Evolutionary conservation across 2,329 filamentous ascomycete genomes (phyloP).

Genomic region (Furcasterigmium furcatum): DNA sequence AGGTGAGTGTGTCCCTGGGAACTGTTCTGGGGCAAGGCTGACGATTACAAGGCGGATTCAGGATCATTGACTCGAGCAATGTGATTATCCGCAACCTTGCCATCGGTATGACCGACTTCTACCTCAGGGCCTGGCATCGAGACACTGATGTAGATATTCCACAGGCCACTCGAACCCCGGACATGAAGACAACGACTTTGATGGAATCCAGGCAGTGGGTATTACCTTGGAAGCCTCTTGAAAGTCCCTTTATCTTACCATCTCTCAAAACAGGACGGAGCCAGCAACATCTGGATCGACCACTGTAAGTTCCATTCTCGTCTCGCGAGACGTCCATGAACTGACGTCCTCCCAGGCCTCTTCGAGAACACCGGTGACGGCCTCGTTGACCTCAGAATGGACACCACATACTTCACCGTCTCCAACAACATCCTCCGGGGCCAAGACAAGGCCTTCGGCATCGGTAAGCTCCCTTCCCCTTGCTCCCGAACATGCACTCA

Average conservation of each 20-base stretch:
- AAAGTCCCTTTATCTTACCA: no score
- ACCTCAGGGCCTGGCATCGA: no score
- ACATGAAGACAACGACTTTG: no score
- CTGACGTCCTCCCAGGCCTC: background rate
- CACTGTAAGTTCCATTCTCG: constrained; percentile 4
- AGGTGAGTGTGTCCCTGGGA: background rate
- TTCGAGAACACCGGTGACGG: constrained; percentile 11
- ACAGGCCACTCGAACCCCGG: no score
- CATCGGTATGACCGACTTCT: constrained; percentile 7
- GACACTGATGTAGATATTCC: no score
- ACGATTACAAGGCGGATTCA: constrained; percentile 8
- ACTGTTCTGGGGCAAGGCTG: background rate
- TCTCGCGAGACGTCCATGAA: no score
- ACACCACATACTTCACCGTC: constrained; percentile 14
- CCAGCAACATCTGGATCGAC: constrained; percentile 15
- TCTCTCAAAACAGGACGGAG: no score
- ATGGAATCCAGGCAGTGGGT: no score
- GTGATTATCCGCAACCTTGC: constrained; percentile 15
- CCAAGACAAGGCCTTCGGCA: constrained; percentile 14
- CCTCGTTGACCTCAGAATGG: constrained; percentile 11
- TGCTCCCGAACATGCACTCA: no score
- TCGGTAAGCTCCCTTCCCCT: no score
- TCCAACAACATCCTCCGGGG: constrained; percentile 14
- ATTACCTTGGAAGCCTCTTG: no score
- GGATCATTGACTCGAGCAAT: constrained; percentile 10